Conservation (phyloP, 1,284 basidiomycete genomes). For the Sutorius eximius region DNA sequence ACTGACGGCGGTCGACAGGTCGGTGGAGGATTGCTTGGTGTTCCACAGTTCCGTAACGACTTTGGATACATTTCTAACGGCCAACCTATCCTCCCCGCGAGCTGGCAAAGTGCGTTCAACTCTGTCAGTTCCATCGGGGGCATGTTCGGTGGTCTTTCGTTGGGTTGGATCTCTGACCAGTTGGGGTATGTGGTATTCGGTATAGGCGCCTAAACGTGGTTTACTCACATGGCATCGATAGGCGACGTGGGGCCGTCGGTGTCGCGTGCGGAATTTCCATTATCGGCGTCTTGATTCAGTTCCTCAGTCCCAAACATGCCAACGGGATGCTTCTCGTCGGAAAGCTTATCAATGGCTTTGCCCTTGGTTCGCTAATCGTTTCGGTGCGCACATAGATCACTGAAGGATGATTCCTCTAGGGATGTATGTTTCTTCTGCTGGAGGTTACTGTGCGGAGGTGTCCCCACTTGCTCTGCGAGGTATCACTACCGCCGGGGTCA, state of each 20-base stretch:
- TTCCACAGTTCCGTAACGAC: constrained; percentile 30
- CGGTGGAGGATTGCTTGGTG: constrained; percentile 24
- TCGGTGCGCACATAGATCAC: background rate
- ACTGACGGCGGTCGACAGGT: constrained; percentile 12
- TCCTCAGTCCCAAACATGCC: constrained; percentile 24
- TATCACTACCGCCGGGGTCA: constrained; percentile 31
- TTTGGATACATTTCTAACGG: constrained; percentile 20
- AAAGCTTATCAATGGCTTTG: constrained; percentile 30
- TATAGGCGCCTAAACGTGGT: no score
- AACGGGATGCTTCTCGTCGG: constrained; percentile 31
- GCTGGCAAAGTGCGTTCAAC: constrained; percentile 34
- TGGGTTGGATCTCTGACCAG: constrained; percentile 29
- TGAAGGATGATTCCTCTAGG: constrained; percentile 7
- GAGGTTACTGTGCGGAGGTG: constrained; percentile 31
- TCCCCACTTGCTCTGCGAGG: constrained; percentile 33
- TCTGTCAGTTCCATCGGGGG: constrained; percentile 27
- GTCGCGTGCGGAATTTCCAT: constrained; percentile 28
- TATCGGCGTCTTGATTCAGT: constrained; percentile 27
- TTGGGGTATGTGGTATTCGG: constrained; percentile 14
- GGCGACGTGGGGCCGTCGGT: constrained; percentile 24
- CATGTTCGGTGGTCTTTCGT: constrained; percentile 28
- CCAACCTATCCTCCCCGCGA: constrained; percentile 22
- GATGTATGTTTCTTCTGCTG: constrained; percentile 29
- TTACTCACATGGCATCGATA: background rate
- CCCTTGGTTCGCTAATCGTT: constrained; percentile 19